These are phyloP conservation scores for Tolypocladium ovalisporum DNA, from an alignment of 2,329 filamentous ascomycete species.

Conservation along the genomic window DNA sequence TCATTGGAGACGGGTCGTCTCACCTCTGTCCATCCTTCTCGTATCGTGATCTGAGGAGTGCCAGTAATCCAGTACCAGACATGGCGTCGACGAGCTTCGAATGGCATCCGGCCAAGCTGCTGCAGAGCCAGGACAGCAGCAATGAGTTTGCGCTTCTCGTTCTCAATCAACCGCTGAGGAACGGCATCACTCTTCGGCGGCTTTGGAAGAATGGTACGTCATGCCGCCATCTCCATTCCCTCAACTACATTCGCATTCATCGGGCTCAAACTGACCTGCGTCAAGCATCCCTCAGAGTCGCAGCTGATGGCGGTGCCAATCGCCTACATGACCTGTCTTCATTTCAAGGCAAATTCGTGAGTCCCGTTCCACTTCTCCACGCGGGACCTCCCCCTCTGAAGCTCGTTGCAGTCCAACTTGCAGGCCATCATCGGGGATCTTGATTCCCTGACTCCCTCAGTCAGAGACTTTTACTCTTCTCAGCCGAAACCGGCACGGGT, in stretches of 20 bases:
- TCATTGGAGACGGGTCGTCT: background rate
- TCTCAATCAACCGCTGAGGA: constrained; percentile 39
- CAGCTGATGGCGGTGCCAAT: constrained; percentile 88
- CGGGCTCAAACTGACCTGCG: background rate
- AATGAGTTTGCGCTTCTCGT: constrained; percentile 34
- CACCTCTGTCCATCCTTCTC: background rate
- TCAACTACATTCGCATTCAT: background rate
- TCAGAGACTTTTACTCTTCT: constrained; percentile 55
- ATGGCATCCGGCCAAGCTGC: constrained; percentile 27
- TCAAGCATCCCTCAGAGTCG: constrained; percentile 56
- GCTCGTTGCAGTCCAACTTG: constrained; percentile 39
- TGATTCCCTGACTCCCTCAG: constrained; percentile 61
- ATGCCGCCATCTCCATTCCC: background rate
- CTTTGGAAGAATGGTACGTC: constrained; percentile 38
- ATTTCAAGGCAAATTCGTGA: constrained; percentile 30
- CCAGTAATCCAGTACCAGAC: background rate
- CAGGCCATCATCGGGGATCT: constrained; percentile 79
- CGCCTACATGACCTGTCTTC: constrained; percentile 44
- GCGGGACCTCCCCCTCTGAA: background rate
- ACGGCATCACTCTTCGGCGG: constrained; percentile 33
- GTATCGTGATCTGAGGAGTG: background rate
- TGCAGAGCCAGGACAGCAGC: constrained; percentile 20
- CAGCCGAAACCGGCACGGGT: constrained; percentile 43
- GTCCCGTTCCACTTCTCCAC: constrained; percentile 7
- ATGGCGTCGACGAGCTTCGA: constrained; percentile 20